Evolutionary conservation across 495 filamentous ascomycete species (phyloP), one percentile per base, ranked within the genome.

Genomic region (Xylaria longipes): DNA sequence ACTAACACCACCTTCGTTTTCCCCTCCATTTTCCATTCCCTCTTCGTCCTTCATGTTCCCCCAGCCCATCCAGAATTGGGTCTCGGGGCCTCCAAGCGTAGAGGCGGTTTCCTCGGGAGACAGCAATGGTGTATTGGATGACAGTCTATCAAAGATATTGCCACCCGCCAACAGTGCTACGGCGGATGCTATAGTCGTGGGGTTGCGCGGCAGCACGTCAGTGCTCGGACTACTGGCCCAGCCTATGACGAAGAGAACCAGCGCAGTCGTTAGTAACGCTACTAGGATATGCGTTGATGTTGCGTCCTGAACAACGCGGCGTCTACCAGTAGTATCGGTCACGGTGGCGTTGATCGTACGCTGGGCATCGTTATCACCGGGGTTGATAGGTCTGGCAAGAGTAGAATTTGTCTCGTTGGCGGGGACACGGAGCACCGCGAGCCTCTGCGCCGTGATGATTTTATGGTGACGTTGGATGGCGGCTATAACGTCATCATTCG

Each of bases 31-130:
- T 20, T 8, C 2, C 8, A 8, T n/a, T 33, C 27, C 41, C 43
- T 65, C 62, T 12, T 65, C 41, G 3, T 48, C 62, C 25, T 11
- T 3, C 1, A 48, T 5, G 27, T 65, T 65, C 1, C 62, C 62
- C 62, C 62, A 65, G 22, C 62, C 62, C 41, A 65, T 65, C 25
- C 35, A 48, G 17, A 65, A 48, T 4, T 3, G 62, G 3, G 62
- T n/a, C 0, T 35, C 27, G 0, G 62, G 14, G 2, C 25, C 27
- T 17, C 43, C 43, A 1, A 29, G 4, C 1, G 41, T 41, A 0
- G 41, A 17, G 1, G 4, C 4, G 25, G 9, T 48, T 2, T 65
- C 62, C 25, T 65, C 41, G 27, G 22, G 27, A 20, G 62, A 33
- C 14, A 48, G 25, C 1, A 1, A 8, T 14, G 20, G 39, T 15